These are phyloP conservation scores for Pythium oligandrum DNA, from an alignment of 352 stramenopile species.

Conservation along the genomic window DNA sequence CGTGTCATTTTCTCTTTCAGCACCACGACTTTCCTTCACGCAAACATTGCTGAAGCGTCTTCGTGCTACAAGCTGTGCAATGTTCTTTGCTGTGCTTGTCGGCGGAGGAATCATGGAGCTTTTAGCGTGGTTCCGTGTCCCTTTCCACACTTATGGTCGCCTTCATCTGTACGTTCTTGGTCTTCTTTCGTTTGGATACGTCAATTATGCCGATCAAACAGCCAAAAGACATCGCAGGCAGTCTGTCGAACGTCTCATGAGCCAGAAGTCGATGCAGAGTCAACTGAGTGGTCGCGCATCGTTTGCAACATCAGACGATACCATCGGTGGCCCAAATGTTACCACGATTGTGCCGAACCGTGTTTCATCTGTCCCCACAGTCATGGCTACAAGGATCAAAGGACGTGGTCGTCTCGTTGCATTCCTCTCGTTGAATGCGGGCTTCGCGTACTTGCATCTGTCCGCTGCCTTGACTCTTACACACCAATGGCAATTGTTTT, in stretches of 20 bases:
- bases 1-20: constrained; percentile 10
- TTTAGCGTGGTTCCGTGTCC: no score
- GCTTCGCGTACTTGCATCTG: constrained; percentile 24
- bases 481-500: constrained; percentile 19
- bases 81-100: background rate
- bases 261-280: background rate
- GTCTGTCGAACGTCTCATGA: no score
- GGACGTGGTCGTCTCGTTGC: constrained; percentile 7
- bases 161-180: background rate
- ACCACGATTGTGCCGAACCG: background rate
- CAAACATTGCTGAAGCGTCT: constrained; percentile 5
- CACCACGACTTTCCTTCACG: constrained; percentile 2
- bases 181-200: no score
- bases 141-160: background rate
- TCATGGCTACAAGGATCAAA: constrained; percentile 5
- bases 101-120: constrained; percentile 1
- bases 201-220: no score
- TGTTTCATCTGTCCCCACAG: background rate
- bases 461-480: constrained; percentile 11
- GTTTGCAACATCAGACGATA: background rate
- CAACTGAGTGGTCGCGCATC: background rate
- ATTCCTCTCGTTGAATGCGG: constrained; percentile 9
- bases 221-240: no score
- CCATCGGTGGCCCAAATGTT: background rate
- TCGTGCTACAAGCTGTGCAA: background rate